A percentile compares a stretch with the other conserved stretches of the same genome.
phyloP scores from a whole-genome alignment of 148 eudicot genomes.

The Linanthus parryae region DNA sequence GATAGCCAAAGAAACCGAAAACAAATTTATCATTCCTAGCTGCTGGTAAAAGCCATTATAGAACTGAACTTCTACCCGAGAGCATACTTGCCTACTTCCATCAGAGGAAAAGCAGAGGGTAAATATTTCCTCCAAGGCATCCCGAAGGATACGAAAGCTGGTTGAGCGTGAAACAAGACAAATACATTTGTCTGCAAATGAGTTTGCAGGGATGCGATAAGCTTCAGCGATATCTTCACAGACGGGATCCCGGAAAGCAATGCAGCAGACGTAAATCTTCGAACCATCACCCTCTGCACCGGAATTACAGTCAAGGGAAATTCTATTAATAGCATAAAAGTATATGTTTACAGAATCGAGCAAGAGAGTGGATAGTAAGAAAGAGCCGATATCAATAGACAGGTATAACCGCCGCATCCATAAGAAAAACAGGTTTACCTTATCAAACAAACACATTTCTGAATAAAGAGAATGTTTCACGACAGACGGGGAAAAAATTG shows the following conservation, averaged over 20 bases:
- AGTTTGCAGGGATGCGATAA: constrained; percentile 64
- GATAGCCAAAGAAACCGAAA: not conserved
- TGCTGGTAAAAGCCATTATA: no score
- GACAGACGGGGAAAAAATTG: no score
- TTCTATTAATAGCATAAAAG: no score
- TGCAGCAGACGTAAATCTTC: constrained; percentile 88
- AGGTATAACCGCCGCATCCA: no score
- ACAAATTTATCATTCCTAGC: not conserved
- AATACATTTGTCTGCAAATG: constrained; percentile 94
- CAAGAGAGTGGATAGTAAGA: no score
- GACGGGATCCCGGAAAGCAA: constrained; percentile 90
- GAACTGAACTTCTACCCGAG: constrained; percentile 4
- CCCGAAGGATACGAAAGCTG: constrained; percentile 65
- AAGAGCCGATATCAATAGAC: no score
- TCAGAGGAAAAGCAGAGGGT: constrained; percentile 68
- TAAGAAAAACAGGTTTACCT: no score
- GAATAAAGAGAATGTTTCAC: no score
- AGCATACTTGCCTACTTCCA: constrained; percentile 70
- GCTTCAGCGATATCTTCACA: constrained; percentile 91
- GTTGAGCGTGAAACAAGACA: constrained; percentile 93
- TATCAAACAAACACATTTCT: no score
- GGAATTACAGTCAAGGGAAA: no score
- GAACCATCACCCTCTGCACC: constrained; percentile 98
- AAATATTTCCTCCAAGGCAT: constrained; percentile 79
- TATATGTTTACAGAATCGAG: no score